A percentile compares a stretch with the other conserved stretches of the same genome.
Evolutionary conservation across 108 stramenopile species (phyloP).

Genomic region (Cyclotella cryptica): DNA sequence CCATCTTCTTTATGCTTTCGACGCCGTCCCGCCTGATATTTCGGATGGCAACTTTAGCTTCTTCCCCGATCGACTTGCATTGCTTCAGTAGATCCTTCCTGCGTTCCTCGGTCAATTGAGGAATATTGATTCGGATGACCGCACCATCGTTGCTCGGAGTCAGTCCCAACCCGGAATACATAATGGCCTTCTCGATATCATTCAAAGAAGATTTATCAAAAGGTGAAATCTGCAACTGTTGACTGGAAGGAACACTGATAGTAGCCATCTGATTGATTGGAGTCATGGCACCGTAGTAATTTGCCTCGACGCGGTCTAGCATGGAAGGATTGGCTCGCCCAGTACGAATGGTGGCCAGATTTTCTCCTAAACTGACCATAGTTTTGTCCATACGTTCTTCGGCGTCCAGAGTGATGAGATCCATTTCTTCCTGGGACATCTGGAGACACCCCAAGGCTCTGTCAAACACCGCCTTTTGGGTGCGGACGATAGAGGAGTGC

Average conservation of each 20-base stretch:
- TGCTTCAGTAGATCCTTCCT: constrained; percentile 95
- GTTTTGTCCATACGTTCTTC: constrained; percentile 92
- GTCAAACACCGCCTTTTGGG: not conserved
- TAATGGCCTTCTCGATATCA: constrained; percentile 90
- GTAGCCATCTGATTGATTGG: constrained; percentile 94
- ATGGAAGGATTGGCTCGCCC: constrained; percentile 89
- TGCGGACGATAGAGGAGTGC: not conserved
- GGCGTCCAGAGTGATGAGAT: constrained; percentile 63
- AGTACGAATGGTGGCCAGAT: constrained; percentile 88
- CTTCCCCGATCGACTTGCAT: constrained; percentile 93
- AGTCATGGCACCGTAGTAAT: constrained; percentile 92
- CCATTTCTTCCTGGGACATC: constrained; percentile 54
- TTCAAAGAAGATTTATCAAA: constrained; percentile 84
- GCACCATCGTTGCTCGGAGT: constrained; percentile 92
- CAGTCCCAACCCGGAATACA: constrained; percentile 88
- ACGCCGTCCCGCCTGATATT: constrained; percentile 92
- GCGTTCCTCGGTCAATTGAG: constrained; percentile 92
- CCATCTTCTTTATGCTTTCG: constrained; percentile 91
- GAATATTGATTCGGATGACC: constrained; percentile 94
- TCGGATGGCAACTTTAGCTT: constrained; percentile 91
- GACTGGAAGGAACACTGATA: constrained; percentile 84
- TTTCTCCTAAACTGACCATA: constrained; percentile 69
- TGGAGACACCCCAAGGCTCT: constrained; percentile 6
- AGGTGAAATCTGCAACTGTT: constrained; percentile 86
- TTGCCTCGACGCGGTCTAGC: constrained; percentile 90